Conservation (phyloP, 139 green algal species). For the Desmodesmus armatus region DNA sequence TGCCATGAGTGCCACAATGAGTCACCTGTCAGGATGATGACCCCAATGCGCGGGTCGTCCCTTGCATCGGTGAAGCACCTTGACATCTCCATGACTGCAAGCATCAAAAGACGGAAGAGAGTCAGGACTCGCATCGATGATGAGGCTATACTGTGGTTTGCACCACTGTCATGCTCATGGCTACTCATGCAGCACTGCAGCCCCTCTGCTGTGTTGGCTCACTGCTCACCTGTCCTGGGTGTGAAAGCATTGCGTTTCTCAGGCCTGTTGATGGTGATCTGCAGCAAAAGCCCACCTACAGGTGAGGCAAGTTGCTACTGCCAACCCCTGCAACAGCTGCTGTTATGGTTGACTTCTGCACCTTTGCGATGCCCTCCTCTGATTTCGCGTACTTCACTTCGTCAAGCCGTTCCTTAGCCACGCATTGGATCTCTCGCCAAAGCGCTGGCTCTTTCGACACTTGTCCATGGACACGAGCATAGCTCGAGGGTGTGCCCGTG, state of each 20-base stretch:
- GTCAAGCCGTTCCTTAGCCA: constrained; percentile 69
- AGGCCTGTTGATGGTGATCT: constrained; percentile 98
- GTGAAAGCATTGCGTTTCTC: constrained; percentile 96
- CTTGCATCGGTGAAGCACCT: constrained; percentile 90
- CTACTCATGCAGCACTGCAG: not conserved
- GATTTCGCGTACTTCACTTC: constrained; percentile 94
- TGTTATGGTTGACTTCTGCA: constrained; percentile 25
- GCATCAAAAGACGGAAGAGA: not conserved
- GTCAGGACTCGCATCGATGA: not conserved
- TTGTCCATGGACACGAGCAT: constrained; percentile 83
- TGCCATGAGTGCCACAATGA: no score
- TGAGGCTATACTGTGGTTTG: not conserved
- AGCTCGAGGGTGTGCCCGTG: constrained; percentile 58
- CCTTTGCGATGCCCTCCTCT: constrained; percentile 92
- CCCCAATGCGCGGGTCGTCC: constrained; percentile 91
- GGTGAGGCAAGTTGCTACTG: no score
- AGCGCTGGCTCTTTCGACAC: constrained; percentile 69
- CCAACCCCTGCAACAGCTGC: not conserved
- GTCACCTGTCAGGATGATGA: constrained; percentile 95
- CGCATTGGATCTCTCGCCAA: constrained; percentile 65
- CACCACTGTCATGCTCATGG: not conserved
- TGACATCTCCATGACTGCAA: constrained; percentile 88
- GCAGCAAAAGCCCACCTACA: no score
- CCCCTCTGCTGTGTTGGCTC: not conserved
- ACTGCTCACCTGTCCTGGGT: constrained; percentile 81